phyloP scores from a whole-genome alignment of 768 basidiomycete species.

The Auricularia auricula-judae region DNA sequence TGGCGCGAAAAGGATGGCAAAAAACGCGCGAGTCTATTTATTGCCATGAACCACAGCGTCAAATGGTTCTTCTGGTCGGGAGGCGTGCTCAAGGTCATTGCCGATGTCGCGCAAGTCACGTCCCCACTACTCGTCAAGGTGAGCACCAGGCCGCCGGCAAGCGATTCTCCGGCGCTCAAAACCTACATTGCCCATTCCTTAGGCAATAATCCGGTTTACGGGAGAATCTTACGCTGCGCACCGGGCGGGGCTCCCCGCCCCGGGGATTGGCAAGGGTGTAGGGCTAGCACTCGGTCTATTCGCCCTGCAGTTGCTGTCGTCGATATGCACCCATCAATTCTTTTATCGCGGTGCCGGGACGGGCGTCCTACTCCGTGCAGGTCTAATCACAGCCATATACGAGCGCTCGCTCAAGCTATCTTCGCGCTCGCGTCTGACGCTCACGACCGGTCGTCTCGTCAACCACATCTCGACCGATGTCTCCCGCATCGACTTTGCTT shows the following conservation, averaged over 20 bases:
- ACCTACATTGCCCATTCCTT: not conserved
- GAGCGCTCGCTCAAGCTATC: slow-evolving; percentile 65
- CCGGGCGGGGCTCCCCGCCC: slow-evolving; percentile 16
- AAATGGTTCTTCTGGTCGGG: slow-evolving; percentile 71
- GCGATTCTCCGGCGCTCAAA: not conserved
- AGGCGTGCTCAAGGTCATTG: slow-evolving; percentile 46
- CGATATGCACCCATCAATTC: slow-evolving; percentile 67
- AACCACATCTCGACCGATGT: slow-evolving; percentile 92
- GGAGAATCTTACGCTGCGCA: slow-evolving; percentile 45
- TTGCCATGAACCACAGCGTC: slow-evolving; percentile 68
- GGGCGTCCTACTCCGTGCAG: slow-evolving; percentile 74
- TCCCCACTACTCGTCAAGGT: slow-evolving; percentile 74
- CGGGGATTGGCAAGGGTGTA: slow-evolving; percentile 47
- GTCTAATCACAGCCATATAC: slow-evolving; percentile 82
- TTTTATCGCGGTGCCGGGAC: slow-evolving; percentile 65
- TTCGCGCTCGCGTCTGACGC: slow-evolving; percentile 62
- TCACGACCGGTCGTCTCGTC: slow-evolving; percentile 82
- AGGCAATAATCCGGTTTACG: slow-evolving; percentile 66
- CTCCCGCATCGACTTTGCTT: slow-evolving; percentile 82
- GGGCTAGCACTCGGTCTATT: slow-evolving; percentile 66
- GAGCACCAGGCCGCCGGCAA: slow-evolving; percentile 6
- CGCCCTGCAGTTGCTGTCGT: slow-evolving; percentile 52
- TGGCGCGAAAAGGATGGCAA: slow-evolving; percentile 59
- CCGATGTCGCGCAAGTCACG: slow-evolving; percentile 62
- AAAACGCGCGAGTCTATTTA: slow-evolving; percentile 47